Evolutionary conservation across 345 rosid species (phyloP).

Genomic region (Cochlearia excelsa): DNA sequence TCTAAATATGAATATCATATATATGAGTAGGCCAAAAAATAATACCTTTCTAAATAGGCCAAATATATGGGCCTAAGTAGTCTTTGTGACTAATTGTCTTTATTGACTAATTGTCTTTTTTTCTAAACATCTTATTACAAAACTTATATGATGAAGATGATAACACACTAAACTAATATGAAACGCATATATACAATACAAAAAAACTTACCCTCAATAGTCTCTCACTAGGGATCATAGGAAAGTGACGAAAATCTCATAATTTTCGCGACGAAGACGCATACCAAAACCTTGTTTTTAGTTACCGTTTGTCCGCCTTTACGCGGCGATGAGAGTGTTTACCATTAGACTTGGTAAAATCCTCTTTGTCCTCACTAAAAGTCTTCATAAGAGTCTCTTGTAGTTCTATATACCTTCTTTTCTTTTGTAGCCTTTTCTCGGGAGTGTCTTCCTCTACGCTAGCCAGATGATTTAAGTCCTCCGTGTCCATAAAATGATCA

Average conservation of each 20-base stretch:
- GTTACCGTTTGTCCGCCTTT: slow-evolving; percentile 13
- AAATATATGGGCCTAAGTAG: neutral
- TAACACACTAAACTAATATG: too few relatives aligned
- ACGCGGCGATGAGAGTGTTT: slow-evolving; percentile 26
- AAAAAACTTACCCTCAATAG: too few relatives aligned
- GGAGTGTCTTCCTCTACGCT: slow-evolving; percentile 47
- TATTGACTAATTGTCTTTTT: too few relatives aligned
- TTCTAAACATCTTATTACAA: too few relatives aligned
- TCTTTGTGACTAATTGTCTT: too few relatives aligned
- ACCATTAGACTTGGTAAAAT: slow-evolving; percentile 32
- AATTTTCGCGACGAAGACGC: too few relatives aligned
- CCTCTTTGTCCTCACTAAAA: slow-evolving; percentile 61
- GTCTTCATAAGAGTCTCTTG: slow-evolving; percentile 58
- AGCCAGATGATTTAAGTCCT: slow-evolving; percentile 57
- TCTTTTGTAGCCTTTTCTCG: slow-evolving; percentile 52
- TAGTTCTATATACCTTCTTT: slow-evolving; percentile 54
- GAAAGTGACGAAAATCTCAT: too few relatives aligned
- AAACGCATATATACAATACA: too few relatives aligned
- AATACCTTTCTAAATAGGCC: slow-evolving; percentile 5
- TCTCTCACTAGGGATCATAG: too few relatives aligned
- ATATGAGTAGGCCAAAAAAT: slow-evolving; percentile 4
- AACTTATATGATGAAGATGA: too few relatives aligned
- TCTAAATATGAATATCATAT: too few relatives aligned
- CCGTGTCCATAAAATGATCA: slow-evolving; percentile 67
- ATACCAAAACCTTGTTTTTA: too few relatives aligned